phyloP scores from a whole-genome alignment of 352 stramenopile genomes.

The Plasmopara viticola region DNA sequence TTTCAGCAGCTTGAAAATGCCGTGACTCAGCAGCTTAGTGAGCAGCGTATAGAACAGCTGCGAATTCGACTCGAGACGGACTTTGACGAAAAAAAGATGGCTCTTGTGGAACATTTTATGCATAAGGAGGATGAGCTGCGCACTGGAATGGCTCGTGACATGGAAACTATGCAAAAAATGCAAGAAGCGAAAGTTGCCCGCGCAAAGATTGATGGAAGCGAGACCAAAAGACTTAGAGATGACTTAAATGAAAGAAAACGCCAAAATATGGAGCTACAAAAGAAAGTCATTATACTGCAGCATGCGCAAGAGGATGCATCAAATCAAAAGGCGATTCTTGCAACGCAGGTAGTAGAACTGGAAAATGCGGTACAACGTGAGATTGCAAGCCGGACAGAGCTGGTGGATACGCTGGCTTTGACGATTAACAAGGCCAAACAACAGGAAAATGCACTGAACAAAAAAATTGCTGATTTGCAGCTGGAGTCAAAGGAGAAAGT shows the following conservation, averaged over 20 bases:
- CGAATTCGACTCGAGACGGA: constrained; percentile 48
- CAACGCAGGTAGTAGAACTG: constrained; percentile 45
- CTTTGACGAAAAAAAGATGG: constrained; percentile 52
- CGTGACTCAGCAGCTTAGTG: constrained; percentile 45
- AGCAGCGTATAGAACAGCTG: constrained; percentile 43
- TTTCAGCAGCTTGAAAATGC: constrained; percentile 51
- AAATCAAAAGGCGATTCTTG: constrained; percentile 30
- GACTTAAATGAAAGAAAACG: constrained; percentile 31
- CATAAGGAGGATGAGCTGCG: constrained; percentile 59
- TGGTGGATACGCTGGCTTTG: constrained; percentile 64
- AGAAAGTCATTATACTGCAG: constrained; percentile 37
- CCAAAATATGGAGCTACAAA: constrained; percentile 39
- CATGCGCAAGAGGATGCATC: constrained; percentile 31
- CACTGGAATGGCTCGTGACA: constrained; percentile 45
- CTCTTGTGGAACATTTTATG: constrained; percentile 60
- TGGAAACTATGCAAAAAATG: constrained; percentile 67
- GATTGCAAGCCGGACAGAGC: constrained; percentile 54
- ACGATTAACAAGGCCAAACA: constrained; percentile 52
- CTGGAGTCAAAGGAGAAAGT: constrained; percentile 60
- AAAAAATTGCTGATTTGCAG: constrained; percentile 39
- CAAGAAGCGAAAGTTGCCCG: constrained; percentile 48
- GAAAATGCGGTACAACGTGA: constrained; percentile 51
- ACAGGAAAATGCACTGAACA: constrained; percentile 40
- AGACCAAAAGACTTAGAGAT: constrained; percentile 44
- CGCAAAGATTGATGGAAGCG: constrained; percentile 59